These are phyloP conservation scores for Picochlorum costavermella DNA, from an alignment of 139 green algal genomes.

Conservation along the genomic window DNA sequence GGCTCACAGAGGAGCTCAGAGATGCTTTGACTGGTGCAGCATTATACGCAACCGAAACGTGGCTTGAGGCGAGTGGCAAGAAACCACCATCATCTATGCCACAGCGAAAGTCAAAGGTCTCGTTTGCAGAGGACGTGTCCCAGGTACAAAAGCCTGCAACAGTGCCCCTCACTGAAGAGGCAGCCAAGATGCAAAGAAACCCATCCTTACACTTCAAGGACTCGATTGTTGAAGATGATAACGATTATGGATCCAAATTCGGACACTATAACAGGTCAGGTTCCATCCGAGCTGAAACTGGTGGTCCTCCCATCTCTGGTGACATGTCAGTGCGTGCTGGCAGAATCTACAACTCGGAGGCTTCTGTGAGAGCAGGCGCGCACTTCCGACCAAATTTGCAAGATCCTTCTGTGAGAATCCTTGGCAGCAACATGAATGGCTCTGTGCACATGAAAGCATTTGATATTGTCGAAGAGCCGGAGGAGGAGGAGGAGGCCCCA, in stretches of 20 bases:
- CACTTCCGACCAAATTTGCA: neutral
- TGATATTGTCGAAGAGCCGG: neutral
- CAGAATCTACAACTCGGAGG: constrained; percentile 6
- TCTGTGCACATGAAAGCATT: constrained; percentile 7
- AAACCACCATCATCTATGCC: constrained; percentile 12
- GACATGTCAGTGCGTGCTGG: constrained; percentile 11
- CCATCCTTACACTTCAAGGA: constrained; percentile 21
- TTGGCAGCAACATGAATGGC: constrained; percentile 9
- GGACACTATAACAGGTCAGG: constrained; percentile 27
- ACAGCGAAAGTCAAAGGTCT: constrained; percentile 11
- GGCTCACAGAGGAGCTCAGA: neutral
- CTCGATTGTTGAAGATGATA: neutral
- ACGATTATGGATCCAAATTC: constrained; percentile 26
- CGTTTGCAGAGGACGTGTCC: neutral
- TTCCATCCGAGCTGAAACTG: neutral
- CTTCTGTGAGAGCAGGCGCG: constrained; percentile 11
- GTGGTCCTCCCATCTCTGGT: neutral
- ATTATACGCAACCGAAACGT: neutral
- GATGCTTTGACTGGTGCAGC: neutral
- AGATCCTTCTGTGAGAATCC: constrained; percentile 10
- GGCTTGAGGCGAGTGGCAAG: neutral
- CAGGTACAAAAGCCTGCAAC: neutral
- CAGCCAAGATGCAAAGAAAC: constrained; percentile 3
- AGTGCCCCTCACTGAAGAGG: neutral
- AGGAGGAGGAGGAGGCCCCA: constrained; percentile 1